A percentile compares a stretch with the other conserved stretches of the same genome.
Conservation (phyloP, 1,139 yeast species). For the Sugiyamaella neomexicana region DNA sequence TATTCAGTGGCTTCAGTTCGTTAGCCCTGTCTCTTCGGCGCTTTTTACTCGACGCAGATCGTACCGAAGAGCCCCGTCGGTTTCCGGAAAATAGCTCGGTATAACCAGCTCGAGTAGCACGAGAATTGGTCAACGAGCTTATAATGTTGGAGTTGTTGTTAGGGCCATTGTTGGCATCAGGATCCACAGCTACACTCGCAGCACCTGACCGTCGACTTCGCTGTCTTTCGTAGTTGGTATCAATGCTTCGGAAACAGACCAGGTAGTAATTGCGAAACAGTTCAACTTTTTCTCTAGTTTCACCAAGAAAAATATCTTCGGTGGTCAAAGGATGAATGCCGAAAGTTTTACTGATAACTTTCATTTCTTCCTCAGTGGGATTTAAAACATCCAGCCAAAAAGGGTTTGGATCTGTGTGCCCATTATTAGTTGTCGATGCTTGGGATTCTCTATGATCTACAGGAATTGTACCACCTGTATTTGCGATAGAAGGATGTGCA, state of each 20-base stretch:
- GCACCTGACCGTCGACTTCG: background rate
- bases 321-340: conserved; percentile 95
- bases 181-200: background rate
- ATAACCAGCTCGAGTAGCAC: conserved; percentile 8
- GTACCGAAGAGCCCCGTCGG: conserved; percentile 13
- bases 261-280: conserved; percentile 85
- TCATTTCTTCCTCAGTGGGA: conserved; percentile 97
- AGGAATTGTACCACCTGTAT: conserved; percentile 1
- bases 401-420: conserved; percentile 44
- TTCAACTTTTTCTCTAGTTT: conserved; percentile 93
- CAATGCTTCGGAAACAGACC: conserved; percentile 91
- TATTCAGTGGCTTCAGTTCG: conserved; percentile 85
- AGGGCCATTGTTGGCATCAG: conserved; percentile 8
- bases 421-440: conserved; percentile 4
- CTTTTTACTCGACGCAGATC: conserved; percentile 18
- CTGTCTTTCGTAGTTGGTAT: conserved; percentile 45
- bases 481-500: background rate
- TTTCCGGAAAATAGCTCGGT: conserved; percentile 15
- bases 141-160: conserved; percentile 1
- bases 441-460: conserved; percentile 5
- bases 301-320: conserved; percentile 92
- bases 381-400: conserved; percentile 92
- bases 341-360: conserved; percentile 83
- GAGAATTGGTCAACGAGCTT: conserved; percentile 5
- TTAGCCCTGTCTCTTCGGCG: conserved; percentile 20